Percentiles rank a stretch among this genome's conserved stretches.
Evolutionary conservation across 2,329 filamentous ascomycete species (phyloP).

Genomic region (Xylariomycetidae sp.): DNA sequence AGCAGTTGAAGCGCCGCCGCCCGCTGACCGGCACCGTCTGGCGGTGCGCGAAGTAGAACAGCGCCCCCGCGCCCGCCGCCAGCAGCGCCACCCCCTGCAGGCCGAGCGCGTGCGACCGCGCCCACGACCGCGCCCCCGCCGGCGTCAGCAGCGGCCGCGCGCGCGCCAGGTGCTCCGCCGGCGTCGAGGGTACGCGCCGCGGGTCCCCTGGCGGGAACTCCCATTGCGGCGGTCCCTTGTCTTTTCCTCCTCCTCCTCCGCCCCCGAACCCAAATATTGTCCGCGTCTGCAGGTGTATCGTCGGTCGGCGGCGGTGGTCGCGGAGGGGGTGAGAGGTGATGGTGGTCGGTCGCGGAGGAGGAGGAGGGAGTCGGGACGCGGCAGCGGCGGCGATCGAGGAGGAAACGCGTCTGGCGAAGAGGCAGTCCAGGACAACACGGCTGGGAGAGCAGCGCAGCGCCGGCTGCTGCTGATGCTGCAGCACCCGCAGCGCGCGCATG

Average conservation of each 20-base stretch:
- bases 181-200: too few species aligned
- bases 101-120: conserved; percentile 29
- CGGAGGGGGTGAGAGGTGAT: conserved; percentile 5
- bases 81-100: conserved; percentile 35
- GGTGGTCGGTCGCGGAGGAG: conserved; percentile 7
- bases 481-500: too few species aligned
- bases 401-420: too few species aligned
- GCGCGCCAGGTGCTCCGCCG: conserved; percentile 12
- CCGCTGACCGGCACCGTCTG: conserved; percentile 69
- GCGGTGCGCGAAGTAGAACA: conserved; percentile 62
- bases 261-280: too few species aligned
- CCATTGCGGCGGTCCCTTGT: too few species aligned
- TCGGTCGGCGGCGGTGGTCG: conserved; percentile 11
- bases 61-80: conserved; percentile 37
- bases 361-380: not conserved
- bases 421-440: too few species aligned
- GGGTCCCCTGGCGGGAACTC: too few species aligned
- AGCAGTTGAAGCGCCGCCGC: conserved; percentile 67
- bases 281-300: too few species aligned
- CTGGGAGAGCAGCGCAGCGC: too few species aligned
- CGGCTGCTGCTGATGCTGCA: too few species aligned
- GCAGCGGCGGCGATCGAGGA: too few species aligned
- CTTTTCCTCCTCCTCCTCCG: too few species aligned
- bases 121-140: conserved; percentile 25
- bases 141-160: conserved; percentile 34